phyloP scores from a whole-genome alignment of 257 asterid genomes.

The Penstemon davidsonii region DNA sequence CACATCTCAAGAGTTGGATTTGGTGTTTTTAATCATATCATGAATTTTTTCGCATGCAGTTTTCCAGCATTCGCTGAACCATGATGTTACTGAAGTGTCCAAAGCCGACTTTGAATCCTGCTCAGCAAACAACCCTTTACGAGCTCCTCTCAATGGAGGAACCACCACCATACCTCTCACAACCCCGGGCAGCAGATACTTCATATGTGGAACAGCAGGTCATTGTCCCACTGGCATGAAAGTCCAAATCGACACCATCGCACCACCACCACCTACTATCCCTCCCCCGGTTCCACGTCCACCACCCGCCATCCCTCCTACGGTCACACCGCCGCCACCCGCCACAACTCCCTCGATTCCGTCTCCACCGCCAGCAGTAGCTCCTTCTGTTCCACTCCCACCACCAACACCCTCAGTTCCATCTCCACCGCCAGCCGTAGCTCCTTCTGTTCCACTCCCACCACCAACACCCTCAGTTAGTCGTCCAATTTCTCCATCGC shows the following conservation, averaged over 20 bases:
- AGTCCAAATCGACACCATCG: constrained; percentile 41
- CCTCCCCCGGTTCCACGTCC: not conserved
- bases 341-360: constrained; percentile 6
- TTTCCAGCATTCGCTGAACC: constrained; percentile 50
- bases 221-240: constrained; percentile 83
- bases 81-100: constrained; percentile 66
- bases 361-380: constrained; percentile 27
- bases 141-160: constrained; percentile 49
- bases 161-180: constrained; percentile 43
- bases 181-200: constrained; percentile 61
- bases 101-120: constrained; percentile 55
- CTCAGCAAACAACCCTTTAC: constrained; percentile 40
- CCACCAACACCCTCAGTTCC: constrained; percentile 27
- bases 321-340: constrained; percentile 28
- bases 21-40: not conserved
- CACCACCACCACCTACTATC: constrained; percentile 30
- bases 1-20: not conserved
- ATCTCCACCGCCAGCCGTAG: constrained; percentile 27
- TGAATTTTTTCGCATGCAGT: constrained; percentile 42
- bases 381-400: constrained; percentile 5
- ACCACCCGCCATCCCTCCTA: constrained; percentile 30
- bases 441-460: constrained; percentile 11
- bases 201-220: constrained; percentile 55
- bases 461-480: constrained; percentile 24
- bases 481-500: constrained; percentile 34